Evolutionary conservation across 805 yeast genomes (phyloP), one percentile per base, ranked within the genome.

Genomic region (Sugiyamaella marilandica): DNA sequence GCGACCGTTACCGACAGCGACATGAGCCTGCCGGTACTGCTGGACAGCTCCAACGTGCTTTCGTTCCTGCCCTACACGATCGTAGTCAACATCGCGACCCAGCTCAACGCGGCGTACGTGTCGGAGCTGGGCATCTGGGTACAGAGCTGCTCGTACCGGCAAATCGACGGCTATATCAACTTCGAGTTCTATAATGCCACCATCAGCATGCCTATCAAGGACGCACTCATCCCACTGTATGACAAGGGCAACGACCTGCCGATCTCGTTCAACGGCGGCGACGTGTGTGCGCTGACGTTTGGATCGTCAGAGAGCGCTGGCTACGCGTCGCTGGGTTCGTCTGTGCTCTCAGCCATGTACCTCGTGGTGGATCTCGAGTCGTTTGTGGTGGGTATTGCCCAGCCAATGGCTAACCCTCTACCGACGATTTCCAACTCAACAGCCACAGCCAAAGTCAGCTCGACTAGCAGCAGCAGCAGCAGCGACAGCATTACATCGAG

Each of bases 11-110:
- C 53, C 35, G 34, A 26, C 16, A 19, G 33, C 5, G 36, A 18
- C 11, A 31, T 48, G 36, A 32, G 41, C 24, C n/a, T 50, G 2
- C 60, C 65, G 14, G 61, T 60, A 7, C 43, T 62, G 19, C 52
- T 62, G 31, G 65, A 61, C 36, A 46, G 57, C 10, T 26, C 55
- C 24, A 54, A 46, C 10, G 51, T 55, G 19, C 24, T 62, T 35
- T 53, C 62, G 2, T 62, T 49, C 34, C 53, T 62, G 41, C 65
- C 65, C 9, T 55, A 54, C 41, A 41, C 50, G 29, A 32, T 52
- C 10, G 52, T 59, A 10, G 62, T 61, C 24, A 53, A 51, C 41
- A 50, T 62, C 35, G 65, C 64, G 9, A 47, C 59, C 19, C 64
- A 62, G 52, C 44, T 61, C 4, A 56, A 58, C 45, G 64, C 65